Percentiles rank a stretch among this genome's conserved stretches.
phyloP scores from a whole-genome alignment of 331 rosid species.

The Cydonia oblonga region DNA sequence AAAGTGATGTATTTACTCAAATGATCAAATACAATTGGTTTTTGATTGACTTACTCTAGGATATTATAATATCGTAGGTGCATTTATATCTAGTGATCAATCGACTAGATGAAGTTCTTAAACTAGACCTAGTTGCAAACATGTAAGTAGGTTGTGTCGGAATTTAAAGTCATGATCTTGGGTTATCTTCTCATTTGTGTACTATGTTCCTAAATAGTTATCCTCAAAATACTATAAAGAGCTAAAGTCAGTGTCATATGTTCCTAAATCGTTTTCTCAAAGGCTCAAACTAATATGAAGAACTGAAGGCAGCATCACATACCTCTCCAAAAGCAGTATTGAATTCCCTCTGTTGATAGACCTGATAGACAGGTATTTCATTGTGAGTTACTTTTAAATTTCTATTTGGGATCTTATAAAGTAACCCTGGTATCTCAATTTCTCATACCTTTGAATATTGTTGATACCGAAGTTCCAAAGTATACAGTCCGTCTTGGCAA shows the following conservation, averaged over 20 bases:
- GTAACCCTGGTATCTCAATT: constrained; percentile 4
- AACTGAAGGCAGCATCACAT: constrained; percentile 16
- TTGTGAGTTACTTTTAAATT: background rate
- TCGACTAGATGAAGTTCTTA: background rate
- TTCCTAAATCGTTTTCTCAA: background rate
- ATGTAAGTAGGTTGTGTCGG: background rate
- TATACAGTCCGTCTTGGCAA: constrained; percentile 75
- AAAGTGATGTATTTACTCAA: background rate
- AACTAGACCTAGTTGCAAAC: background rate
- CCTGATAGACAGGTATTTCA: constrained; percentile 28
- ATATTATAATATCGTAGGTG: background rate
- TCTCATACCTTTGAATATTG: constrained; percentile 68
- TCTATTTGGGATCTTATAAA: constrained; percentile 7
- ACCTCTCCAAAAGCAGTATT: constrained; percentile 98
- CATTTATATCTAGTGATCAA: too few relatives aligned
- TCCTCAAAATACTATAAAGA: too few relatives aligned
- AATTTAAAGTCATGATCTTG: background rate
- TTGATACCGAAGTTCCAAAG: constrained; percentile 82
- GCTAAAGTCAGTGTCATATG: background rate
- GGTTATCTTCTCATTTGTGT: background rate
- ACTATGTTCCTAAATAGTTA: background rate
- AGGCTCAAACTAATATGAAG: background rate
- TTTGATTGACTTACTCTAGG: background rate
- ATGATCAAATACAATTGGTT: background rate
- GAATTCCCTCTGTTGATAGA: constrained; percentile 71